These are phyloP conservation scores for Solanum paucissectum DNA, from an alignment of 257 asterid genomes.

Conservation along the genomic window DNA sequence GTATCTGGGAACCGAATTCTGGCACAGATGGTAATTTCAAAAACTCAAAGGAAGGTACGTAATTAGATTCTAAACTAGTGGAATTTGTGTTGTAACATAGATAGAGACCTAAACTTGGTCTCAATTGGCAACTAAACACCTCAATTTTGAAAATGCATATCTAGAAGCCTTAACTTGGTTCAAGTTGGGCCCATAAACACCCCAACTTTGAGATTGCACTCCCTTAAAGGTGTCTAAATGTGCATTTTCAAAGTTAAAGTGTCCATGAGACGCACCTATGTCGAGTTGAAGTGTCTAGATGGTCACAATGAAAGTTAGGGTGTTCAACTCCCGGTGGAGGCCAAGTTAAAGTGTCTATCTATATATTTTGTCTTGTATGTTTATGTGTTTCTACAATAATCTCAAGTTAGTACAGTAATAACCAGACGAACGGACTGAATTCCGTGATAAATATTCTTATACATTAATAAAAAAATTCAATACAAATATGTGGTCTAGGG, in stretches of 20 bases:
- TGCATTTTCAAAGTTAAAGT: background rate
- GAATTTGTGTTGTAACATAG: background rate
- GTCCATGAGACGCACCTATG: background rate
- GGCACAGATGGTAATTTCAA: background rate
- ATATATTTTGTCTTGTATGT: background rate
- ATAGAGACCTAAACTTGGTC: background rate
- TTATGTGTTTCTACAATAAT: background rate
- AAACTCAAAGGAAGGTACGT: background rate
- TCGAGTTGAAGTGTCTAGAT: background rate
- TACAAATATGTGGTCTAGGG: background rate
- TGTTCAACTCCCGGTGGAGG: background rate
- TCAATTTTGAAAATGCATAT: background rate
- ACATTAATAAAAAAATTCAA: background rate
- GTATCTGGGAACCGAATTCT: background rate
- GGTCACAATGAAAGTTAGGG: background rate
- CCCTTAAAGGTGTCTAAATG: background rate
- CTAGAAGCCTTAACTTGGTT: background rate
- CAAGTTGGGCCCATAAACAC: background rate
- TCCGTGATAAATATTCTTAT: background rate
- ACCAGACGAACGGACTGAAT: background rate
- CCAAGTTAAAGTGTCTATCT: background rate
- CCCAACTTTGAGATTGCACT: background rate
- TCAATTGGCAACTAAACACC: background rate
- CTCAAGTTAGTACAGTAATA: background rate
- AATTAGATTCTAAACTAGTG: background rate